Conservation (phyloP, 495 filamentous ascomycete genomes). For the Cairneyella variabilis region DNA sequence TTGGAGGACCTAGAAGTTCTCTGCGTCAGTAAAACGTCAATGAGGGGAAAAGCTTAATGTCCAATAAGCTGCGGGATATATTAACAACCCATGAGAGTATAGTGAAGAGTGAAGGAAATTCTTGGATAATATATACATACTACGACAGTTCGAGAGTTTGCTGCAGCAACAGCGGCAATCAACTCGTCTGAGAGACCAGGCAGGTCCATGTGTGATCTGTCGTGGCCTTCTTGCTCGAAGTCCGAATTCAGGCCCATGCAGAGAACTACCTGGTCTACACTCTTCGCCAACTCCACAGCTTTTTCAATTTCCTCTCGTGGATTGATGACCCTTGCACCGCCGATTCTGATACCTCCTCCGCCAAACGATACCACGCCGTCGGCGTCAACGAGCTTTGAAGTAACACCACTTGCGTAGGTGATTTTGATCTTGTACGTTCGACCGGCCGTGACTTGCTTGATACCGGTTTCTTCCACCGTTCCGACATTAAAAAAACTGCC, state of each 20-base stretch:
- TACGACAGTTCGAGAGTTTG: too few species aligned
- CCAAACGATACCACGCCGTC: slow-evolving; percentile 45
- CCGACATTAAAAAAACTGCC: slow-evolving; percentile 56
- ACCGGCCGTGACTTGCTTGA: slow-evolving; percentile 50
- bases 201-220: slow-evolving; percentile 64
- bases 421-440: slow-evolving; percentile 55
- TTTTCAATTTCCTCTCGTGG: slow-evolving; percentile 53
- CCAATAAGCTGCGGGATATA: too few species aligned
- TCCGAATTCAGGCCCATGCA: too few species aligned
- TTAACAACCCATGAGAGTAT: too few species aligned
- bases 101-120: too few species aligned
- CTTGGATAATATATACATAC: too few species aligned
- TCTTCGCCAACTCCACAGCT: slow-evolving; percentile 56
- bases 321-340: slow-evolving; percentile 50
- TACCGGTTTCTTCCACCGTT: slow-evolving; percentile 55
- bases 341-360: slow-evolving; percentile 61
- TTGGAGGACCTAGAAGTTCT: too few species aligned
- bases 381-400: slow-evolving; percentile 52
- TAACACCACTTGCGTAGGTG: slow-evolving; percentile 60
- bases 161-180: slow-evolving; percentile 66
- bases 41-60: too few species aligned
- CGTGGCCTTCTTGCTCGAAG: slow-evolving; percentile 70
- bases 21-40: too few species aligned
- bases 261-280: slow-evolving; percentile 62
- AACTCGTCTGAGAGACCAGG: slow-evolving; percentile 65